Evolutionary conservation across 2,329 filamentous ascomycete species (phyloP).

Genomic region (Teratosphaeriaceae sp.): DNA sequence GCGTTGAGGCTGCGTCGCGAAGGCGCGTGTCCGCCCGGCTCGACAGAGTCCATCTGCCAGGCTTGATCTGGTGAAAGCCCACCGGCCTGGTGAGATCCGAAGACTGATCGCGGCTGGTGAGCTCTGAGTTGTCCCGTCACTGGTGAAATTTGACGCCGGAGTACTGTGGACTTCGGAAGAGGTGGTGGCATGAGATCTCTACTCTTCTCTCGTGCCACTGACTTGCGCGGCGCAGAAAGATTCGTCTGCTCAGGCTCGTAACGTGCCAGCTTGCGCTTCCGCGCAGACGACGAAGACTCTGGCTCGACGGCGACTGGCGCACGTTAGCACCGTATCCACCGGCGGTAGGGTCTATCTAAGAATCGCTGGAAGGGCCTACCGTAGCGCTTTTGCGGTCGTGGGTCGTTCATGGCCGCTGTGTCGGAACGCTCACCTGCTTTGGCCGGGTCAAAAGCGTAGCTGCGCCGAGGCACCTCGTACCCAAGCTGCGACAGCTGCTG

Average conservation of each 20-base stretch:
- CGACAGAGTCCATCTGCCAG: background rate
- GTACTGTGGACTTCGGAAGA: conserved; percentile 6
- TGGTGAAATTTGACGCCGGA: too few species aligned
- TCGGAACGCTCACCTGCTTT: background rate
- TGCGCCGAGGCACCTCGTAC: conserved; percentile 20
- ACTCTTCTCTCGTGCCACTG: conserved; percentile 14
- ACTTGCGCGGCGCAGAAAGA: background rate
- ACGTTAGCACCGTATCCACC: background rate
- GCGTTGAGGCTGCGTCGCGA: background rate
- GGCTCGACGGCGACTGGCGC: conserved; percentile 8
- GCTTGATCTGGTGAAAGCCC: background rate
- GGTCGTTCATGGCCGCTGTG: background rate
- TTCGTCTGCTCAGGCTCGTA: conserved; percentile 8
- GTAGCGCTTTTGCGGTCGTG: background rate
- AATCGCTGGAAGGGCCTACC: conserved; percentile 7
- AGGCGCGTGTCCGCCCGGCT: background rate
- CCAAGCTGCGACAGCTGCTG: conserved; percentile 22
- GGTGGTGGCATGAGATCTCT: conserved; percentile 36
- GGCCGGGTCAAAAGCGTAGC: conserved; percentile 13
- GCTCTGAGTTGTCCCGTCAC: too few species aligned
- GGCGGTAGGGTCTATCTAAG: conserved; percentile 12
- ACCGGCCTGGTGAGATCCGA: background rate
- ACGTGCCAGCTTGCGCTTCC: conserved; percentile 27
- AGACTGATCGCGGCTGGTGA: too few species aligned
- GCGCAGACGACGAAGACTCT: conserved; percentile 19